Base-by-base conservation (phyloP, 768 basidiomycete species). In the Jaapia argillacea region DNA sequence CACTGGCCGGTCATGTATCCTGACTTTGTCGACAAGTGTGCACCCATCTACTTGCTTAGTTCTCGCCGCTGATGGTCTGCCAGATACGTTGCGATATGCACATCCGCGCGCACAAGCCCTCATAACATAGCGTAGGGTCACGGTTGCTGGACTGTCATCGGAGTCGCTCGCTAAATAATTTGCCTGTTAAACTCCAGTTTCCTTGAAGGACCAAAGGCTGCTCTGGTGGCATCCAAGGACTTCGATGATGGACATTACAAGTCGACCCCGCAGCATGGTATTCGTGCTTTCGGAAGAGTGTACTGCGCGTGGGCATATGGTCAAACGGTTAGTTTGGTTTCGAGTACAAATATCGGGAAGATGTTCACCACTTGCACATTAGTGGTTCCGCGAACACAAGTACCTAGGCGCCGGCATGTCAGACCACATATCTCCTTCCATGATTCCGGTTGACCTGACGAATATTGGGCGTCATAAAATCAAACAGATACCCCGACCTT, bases 251-350 rank as follows among this genome's bases (percentile, higher is more conserved):
- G 75, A 0, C 74, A 75, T 50, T 79, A 77, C 52, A 72, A 54
- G 40, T 50, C 58, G 6, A 54, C 58, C 3, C 72, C 75, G 1
- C 63, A 73, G 47, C 59, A 61, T 25, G 76, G 75, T 22, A 58
- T 77, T 27, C 68, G 76, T 14, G 76, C 76, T 6, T 78, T 76
- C 45, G 74, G 66, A 2, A 65, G 77, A 10, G 75, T 63, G 2
- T 78, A 75, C 48, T 70, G 70, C 33, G 74, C 72, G 22, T 77
- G 77, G 75, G 74, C 74, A 6, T 77, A 77, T 51, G 69, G 75
- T 6, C 74, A 77, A 52, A 64, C 73, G 22, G 75, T 70, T 27
- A 31, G 67, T 55, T 24, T 60, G 51, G 3, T 6, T 3, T 18
- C n/a, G n/a, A n/a, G n/a, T n/a, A n/a, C n/a, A n/a, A 4, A 3